Percentiles rank a stretch among this genome's conserved stretches.
Conservation (phyloP, 345 rosid genomes). For the Populus simonii region DNA sequence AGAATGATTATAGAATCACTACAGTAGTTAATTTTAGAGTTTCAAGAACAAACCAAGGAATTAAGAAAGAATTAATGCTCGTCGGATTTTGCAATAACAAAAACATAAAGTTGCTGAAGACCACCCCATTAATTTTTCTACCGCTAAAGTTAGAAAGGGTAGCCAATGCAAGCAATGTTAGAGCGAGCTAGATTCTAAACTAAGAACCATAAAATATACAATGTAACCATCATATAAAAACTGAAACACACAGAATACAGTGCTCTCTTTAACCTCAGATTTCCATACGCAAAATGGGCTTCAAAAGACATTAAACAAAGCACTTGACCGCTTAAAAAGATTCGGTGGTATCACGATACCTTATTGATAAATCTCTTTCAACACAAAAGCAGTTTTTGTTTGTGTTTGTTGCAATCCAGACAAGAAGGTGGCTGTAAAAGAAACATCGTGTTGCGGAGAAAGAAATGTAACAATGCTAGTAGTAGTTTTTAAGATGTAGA, state of each 20-base stretch:
- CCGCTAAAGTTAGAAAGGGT: neutral
- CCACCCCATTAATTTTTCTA: neutral
- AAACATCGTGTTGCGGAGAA: neutral
- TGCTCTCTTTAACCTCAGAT: neutral
- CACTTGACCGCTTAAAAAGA: neutral
- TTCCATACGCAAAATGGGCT: neutral
- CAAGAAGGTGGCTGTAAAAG: slow-evolving; percentile 15
- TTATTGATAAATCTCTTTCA: neutral
- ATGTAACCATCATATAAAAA: slow-evolving; percentile 7
- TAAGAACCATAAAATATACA: neutral
- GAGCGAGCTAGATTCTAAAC: neutral
- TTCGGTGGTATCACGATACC: neutral
- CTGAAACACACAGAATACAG: neutral
- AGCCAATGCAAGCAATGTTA: neutral
- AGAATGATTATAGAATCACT: too few species aligned
- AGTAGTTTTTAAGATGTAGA: neutral
- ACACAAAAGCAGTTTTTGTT: neutral
- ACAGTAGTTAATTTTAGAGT: too few species aligned
- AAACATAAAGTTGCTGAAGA: neutral
- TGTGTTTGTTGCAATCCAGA: slow-evolving; percentile 14
- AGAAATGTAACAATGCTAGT: neutral
- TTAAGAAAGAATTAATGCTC: neutral
- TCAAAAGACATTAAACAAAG: slow-evolving; percentile 8
- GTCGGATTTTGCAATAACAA: neutral
- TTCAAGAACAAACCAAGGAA: too few species aligned